Conservation (phyloP, 306 rosid species). For the Cucurbita maxima region DNA sequence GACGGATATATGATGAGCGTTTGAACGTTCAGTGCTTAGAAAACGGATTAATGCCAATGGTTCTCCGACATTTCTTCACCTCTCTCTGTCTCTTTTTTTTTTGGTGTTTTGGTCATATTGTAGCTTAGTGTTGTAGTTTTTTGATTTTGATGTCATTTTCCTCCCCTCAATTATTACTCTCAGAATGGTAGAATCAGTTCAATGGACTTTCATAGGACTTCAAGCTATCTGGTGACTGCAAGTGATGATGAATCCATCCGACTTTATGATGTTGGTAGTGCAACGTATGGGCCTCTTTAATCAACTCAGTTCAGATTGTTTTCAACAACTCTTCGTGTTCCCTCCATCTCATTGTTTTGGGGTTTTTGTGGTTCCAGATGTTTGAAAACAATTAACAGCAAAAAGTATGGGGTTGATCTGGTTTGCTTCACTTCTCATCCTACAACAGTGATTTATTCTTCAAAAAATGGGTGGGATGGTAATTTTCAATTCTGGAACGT, state of each 20-base stretch:
- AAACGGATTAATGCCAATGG: background rate
- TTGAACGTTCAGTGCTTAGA: background rate
- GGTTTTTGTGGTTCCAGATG: constrained; percentile 35
- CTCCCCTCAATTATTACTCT: background rate
- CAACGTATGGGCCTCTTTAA: constrained; percentile 39
- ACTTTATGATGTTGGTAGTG: constrained; percentile 61
- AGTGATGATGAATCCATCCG: constrained; percentile 95
- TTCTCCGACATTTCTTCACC: background rate
- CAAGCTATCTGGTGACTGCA: constrained; percentile 81
- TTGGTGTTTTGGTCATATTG: background rate
- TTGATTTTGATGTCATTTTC: background rate
- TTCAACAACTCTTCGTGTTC: background rate
- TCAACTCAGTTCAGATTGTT: background rate
- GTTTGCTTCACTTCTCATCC: constrained; percentile 96
- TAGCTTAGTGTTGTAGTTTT: background rate
- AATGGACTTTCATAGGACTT: constrained; percentile 75
- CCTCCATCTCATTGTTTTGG: background rate
- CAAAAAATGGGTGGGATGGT: constrained; percentile 99
- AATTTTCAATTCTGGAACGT: background rate
- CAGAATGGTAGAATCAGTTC: constrained; percentile 89
- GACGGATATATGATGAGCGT: background rate
- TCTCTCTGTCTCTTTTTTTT: background rate
- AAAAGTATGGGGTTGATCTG: constrained; percentile 91
- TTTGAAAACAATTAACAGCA: constrained; percentile 96
- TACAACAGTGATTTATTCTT: constrained; percentile 88